Percentiles rank a stretch among this genome's conserved stretches.
phyloP scores from a whole-genome alignment of 1,284 basidiomycete genomes.

The Vanrija sp. region DNA sequence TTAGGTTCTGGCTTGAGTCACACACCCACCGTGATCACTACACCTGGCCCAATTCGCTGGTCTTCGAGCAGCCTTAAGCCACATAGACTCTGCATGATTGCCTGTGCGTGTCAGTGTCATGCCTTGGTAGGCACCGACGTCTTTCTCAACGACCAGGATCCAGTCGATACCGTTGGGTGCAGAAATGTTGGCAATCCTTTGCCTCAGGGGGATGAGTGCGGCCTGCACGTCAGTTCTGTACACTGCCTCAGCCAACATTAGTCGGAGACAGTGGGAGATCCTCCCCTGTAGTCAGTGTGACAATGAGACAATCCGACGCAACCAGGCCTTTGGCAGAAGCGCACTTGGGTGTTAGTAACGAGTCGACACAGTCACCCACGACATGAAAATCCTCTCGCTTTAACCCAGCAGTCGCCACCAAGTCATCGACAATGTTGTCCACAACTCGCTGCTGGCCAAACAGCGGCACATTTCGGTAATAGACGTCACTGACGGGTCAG shows the following conservation, averaged over 20 bases:
- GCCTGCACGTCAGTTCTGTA: conserved; percentile 52
- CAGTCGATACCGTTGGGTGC: conserved; percentile 59
- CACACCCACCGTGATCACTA: conserved; percentile 40
- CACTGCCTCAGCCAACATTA: conserved; percentile 53
- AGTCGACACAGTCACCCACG: conserved; percentile 51
- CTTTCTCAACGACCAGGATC: conserved; percentile 87
- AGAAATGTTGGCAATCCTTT: conserved; percentile 62
- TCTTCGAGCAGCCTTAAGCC: conserved; percentile 55
- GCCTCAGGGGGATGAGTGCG: conserved; percentile 67
- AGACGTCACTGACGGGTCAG: conserved; percentile 64
- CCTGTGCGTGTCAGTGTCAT: conserved; percentile 53
- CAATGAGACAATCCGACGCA: conserved; percentile 61
- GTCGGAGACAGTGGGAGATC: conserved; percentile 54
- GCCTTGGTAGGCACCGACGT: conserved; percentile 53
- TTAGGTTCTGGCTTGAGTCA: conserved; percentile 25
- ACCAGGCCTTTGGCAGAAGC: conserved; percentile 83
- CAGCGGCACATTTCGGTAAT: conserved; percentile 72
- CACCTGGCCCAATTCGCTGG: conserved; percentile 39
- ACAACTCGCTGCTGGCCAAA: conserved; percentile 71
- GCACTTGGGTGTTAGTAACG: conserved; percentile 54
- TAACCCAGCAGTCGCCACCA: conserved; percentile 73
- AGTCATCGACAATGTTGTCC: conserved; percentile 79
- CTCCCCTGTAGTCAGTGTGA: conserved; percentile 60
- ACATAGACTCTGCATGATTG: conserved; percentile 78
- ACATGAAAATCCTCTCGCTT: conserved; percentile 73